phyloP scores from a whole-genome alignment of 768 basidiomycete genomes.

The Rhodotorula babjevae region DNA sequence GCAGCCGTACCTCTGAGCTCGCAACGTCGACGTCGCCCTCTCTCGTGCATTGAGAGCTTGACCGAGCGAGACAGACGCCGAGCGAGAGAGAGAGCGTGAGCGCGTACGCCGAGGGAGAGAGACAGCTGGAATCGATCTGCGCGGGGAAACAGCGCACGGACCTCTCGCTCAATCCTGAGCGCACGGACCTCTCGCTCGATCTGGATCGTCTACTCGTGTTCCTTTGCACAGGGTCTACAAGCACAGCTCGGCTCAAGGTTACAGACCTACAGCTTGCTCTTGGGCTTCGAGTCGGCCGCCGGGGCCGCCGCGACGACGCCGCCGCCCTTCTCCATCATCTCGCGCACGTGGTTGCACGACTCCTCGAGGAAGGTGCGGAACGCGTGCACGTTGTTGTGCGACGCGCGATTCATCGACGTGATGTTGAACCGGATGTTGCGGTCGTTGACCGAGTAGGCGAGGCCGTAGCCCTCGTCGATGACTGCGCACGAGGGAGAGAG shows the following conservation, averaged over 20 bases:
- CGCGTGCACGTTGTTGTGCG: slow-evolving; percentile 53
- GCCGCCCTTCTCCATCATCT: slow-evolving; percentile 65
- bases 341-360: slow-evolving; percentile 70
- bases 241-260: too few species aligned
- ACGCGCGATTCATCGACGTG: slow-evolving; percentile 51
- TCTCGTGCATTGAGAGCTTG: too few species aligned
- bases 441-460: slow-evolving; percentile 72
- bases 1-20: background rate
- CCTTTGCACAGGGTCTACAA: background rate
- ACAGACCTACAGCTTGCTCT: slow-evolving; percentile 12
- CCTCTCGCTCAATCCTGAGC: too few species aligned
- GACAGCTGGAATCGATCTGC: too few species aligned
- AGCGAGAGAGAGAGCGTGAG: too few species aligned
- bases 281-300: slow-evolving; percentile 17
- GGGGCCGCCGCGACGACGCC: slow-evolving; percentile 1
- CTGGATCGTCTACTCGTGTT: too few species aligned
- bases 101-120: too few species aligned
- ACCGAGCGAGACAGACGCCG: too few species aligned
- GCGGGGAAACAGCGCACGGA: too few species aligned
- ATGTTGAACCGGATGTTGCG: slow-evolving; percentile 84
- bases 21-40: too few species aligned
- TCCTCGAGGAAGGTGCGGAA: slow-evolving; percentile 65
- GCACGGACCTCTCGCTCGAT: too few species aligned
- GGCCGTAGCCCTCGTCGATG: slow-evolving; percentile 39
- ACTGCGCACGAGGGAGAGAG: background rate